Base-by-base conservation (phyloP, 352 stramenopile genomes). In the Globisporangium takayamanum region DNA sequence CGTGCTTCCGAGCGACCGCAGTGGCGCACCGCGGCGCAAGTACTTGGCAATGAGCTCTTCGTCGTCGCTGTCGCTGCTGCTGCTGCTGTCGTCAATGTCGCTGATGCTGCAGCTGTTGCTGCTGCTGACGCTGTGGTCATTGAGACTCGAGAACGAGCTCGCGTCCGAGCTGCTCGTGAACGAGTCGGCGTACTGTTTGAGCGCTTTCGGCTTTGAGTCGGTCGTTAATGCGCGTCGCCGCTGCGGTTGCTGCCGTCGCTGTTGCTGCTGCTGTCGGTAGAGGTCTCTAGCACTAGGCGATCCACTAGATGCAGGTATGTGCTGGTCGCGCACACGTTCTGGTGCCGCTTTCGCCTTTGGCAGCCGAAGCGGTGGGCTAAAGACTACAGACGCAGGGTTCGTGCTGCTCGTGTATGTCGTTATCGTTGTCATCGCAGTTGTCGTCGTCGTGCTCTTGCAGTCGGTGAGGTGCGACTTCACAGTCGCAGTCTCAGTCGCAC, bases 41-140 rank as follows among this genome's bases (percentile, higher is more conserved):
- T 64, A 64, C 39, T 51, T 59, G 47, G 59, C 47, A n/a, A 64
- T 64, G 12, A 64, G 51, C 37, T 64, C 59, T 33, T 64, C 59
- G n/a, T 53, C 50, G 46, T 64, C 52, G 5, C 39, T 46, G 14
- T 18, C 18, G 47, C 28, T n/a, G 26, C 39, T 22, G 33, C n/a
- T 28, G 22, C 22, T 22, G 28, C 18, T 26, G 44, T 49, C n/a
- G 44, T 49, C 44, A 15, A 51, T 46, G 18, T 50, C 46, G 30
- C 44, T 58, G 28, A 54, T 57, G 50, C 46, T 57, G 22, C 30
- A 8, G 30, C 53, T 46, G 18, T 45, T 50, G 39, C 44, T 58
- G 28, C 54, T 53, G 50, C 39, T 59, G 30, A 45, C 51, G 49
- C 39, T 59, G 25, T 63, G 48, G 55, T 63, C 60, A 2, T 67